Percentiles rank a stretch among this genome's conserved stretches.
These are phyloP conservation scores for Lachnellula subtilissima DNA, from an alignment of 2,329 filamentous ascomycete genomes.

Conservation along the genomic window DNA sequence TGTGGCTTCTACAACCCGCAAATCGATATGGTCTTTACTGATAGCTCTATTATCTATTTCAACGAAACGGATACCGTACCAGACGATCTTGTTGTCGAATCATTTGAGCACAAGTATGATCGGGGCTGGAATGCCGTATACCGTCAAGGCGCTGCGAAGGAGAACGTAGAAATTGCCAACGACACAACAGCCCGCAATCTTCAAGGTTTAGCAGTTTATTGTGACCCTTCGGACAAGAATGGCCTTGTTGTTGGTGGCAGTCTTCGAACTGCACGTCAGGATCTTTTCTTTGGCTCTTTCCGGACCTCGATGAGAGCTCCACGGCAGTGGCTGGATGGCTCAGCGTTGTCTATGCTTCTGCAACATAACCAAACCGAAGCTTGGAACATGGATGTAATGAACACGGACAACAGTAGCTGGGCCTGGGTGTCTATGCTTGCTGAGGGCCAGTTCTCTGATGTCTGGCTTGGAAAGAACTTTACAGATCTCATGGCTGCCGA, in stretches of 20 bases:
- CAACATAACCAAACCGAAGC: slow-evolving; percentile 41
- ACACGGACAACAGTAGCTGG: slow-evolving; percentile 35
- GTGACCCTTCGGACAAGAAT: slow-evolving; percentile 8
- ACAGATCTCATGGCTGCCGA: slow-evolving; percentile 4
- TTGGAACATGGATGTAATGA: slow-evolving; percentile 41
- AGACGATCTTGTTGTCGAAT: slow-evolving; percentile 35
- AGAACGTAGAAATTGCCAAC: slow-evolving; percentile 36
- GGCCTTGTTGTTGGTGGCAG: slow-evolving; percentile 28
- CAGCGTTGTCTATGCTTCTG: slow-evolving; percentile 42
- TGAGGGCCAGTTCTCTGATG: slow-evolving; percentile 35
- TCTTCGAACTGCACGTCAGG: slow-evolving; percentile 32
- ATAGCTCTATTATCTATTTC: slow-evolving; percentile 46
- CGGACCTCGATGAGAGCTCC: slow-evolving; percentile 39
- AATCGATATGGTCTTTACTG: slow-evolving; percentile 39
- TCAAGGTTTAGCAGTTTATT: slow-evolving; percentile 5
- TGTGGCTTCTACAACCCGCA: slow-evolving; percentile 42
- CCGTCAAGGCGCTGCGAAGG: slow-evolving; percentile 37
- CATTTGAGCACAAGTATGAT: slow-evolving; percentile 40
- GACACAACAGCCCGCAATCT: slow-evolving; percentile 4
- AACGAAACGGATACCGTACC: slow-evolving; percentile 40
- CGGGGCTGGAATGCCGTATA: slow-evolving; percentile 43
- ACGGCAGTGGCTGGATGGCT: slow-evolving; percentile 33
- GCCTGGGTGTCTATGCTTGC: slow-evolving; percentile 38
- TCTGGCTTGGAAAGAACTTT: slow-evolving; percentile 30
- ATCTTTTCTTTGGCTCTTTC: slow-evolving; percentile 46